Base-by-base conservation (phyloP, 768 basidiomycete genomes). In the Cystofilobasidium ferigula region DNA sequence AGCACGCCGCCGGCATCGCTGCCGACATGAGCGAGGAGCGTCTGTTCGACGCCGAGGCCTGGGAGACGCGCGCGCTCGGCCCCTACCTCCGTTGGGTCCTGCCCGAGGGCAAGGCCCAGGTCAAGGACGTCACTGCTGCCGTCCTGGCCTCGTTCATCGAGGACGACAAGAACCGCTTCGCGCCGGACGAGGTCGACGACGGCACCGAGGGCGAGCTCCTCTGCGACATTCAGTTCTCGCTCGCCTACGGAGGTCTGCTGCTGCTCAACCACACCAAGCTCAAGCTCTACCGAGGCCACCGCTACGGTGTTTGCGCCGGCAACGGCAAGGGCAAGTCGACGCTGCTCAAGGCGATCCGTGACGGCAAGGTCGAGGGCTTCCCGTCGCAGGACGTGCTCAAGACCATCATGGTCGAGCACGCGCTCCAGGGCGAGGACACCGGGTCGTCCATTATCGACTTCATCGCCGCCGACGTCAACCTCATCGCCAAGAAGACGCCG, bases 241-340 rank as follows among this genome's bases (percentile, higher is more conserved):
- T 97, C 68, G 92, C 94, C 24, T 97, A 97, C 74, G 94, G 94
- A 71, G 89, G 93, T 59, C 82, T 97, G 56, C 81, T 97, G 10
- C 83, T 98, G 69, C 83, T 97, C 70, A 97, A 94, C 53, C 93
- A 97, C 77, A 97, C 94, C 30, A 86, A 82, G 34, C 82, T 98
- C 67, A 86, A 88, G 68, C 83, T 98, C 64, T 81, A 89, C 74
- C 88, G 90, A 71, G 94, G 93, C 34, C 84, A 85, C 71, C 84
- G 93, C 69, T 98, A 98, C 77, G 93, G 94, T 73, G 90, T 98
- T 71, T 85, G 94, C 56, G 94, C 92, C 34, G 82, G 87, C n/a
- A 98, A 98, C 75, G 94, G 94, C 68, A 86, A 88, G 64, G 94
- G 94, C 70, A 98, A 98, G 78, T 88, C 87, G 22, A 97, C 94